These are phyloP conservation scores for Aspergillus leporis DNA, from an alignment of 495 filamentous ascomycete genomes.

Conservation along the genomic window DNA sequence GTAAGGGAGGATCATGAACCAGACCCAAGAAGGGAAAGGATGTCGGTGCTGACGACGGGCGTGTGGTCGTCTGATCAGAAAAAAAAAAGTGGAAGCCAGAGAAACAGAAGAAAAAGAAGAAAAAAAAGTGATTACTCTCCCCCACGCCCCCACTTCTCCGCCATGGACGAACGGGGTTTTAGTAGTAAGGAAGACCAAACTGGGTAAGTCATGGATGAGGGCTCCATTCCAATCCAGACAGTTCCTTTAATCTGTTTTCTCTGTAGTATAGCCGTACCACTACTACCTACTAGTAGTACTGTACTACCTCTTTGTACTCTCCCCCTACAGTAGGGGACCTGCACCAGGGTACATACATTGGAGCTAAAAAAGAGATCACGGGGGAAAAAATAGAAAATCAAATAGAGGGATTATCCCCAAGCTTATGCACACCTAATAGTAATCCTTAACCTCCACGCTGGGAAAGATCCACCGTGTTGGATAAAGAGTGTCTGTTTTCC, in stretches of 20 bases:
- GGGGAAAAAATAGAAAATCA: not conserved
- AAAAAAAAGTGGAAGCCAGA: conserved; percentile 21
- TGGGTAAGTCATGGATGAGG: not conserved
- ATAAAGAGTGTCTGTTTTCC: conserved; percentile 20
- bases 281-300: not conserved
- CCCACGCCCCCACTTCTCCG: conserved; percentile 32
- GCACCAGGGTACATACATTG: not conserved
- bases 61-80: conserved; percentile 47
- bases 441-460: conserved; percentile 6
- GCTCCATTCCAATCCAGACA: too few species aligned
- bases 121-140: conserved; percentile 8
- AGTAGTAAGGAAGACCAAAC: not conserved
- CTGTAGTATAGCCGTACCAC: not conserved
- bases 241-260: not conserved
- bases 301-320: too few species aligned
- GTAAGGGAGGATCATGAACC: conserved; percentile 5
- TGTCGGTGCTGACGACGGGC: conserved; percentile 29
- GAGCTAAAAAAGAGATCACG: not conserved
- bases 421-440: conserved; percentile 9
- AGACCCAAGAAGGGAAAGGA: conserved; percentile 10
- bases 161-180: conserved; percentile 25
- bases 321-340: not conserved
- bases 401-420: conserved; percentile 2
- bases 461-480: conserved; percentile 16
- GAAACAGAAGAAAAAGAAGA: conserved; percentile 1